Percentiles rank a stretch among this genome's conserved stretches.
These are phyloP conservation scores for Aspergillus ibericus DNA, from an alignment of 2,329 filamentous ascomycete species.

Conservation along the genomic window DNA sequence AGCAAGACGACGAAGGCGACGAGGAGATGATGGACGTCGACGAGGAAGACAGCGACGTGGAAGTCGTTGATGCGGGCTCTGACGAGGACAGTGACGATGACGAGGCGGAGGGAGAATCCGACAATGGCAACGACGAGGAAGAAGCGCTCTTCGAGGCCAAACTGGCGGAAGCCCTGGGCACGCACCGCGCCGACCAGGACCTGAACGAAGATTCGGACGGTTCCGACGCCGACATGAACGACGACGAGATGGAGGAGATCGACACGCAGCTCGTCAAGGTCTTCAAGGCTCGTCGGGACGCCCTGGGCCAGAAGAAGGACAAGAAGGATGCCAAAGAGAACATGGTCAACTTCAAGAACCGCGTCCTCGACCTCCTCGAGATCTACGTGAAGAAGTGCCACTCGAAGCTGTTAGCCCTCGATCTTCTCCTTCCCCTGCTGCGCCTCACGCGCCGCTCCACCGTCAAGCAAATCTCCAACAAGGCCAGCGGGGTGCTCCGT, in stretches of 20 bases:
- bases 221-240: conserved; percentile 78
- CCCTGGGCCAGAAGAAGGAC: conserved; percentile 72
- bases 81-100: conserved; percentile 30
- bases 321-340: conserved; percentile 84
- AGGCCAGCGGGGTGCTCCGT: conserved; percentile 70
- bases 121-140: conserved; percentile 43
- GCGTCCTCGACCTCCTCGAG: conserved; percentile 81
- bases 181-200: conserved; percentile 60
- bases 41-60: conserved; percentile 40
- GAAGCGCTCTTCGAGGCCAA: conserved; percentile 69
- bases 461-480: conserved; percentile 72
- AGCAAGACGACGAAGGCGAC: conserved; percentile 60
- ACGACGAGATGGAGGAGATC: conserved; percentile 90
- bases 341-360: conserved; percentile 92
- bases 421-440: conserved; percentile 74
- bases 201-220: conserved; percentile 57
- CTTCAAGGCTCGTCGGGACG: conserved; percentile 74
- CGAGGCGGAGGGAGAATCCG: conserved; percentile 39
- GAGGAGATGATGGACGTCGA: conserved; percentile 52
- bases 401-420: conserved; percentile 64
- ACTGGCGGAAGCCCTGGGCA: conserved; percentile 75
- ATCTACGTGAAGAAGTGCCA: conserved; percentile 82
- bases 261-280: conserved; percentile 82
- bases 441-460: conserved; percentile 72
- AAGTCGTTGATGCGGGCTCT: conserved; percentile 41